Evolutionary conservation across 495 filamentous ascomycete species (phyloP), one percentile per base, ranked within the genome.

Genomic region (Aspergillus steynii): DNA sequence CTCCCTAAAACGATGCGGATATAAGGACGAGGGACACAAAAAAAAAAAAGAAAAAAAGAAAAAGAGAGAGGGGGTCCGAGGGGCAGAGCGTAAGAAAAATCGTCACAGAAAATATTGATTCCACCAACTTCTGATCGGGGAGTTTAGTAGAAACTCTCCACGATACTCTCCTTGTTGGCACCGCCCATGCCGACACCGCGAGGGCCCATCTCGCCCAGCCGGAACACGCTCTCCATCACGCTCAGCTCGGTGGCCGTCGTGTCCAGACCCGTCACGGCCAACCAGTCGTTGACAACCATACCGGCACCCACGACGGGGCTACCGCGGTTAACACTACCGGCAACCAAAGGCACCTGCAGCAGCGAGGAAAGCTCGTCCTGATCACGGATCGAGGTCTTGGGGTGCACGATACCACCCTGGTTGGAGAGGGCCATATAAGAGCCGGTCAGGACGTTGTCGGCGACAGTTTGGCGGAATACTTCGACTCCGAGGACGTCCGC

Each of bases 251-350:
- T 97, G 10, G 95, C 95, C 28, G 95, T 99, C 14, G 95, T 99
- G 71, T 98, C 96, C 50, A 97, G 78, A 9, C 95, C 92, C 3
- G 93, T 96, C n/a, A 99, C 91, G 8, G 95, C 96, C 77, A 98
- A 84, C 95, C 95, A 98, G 80, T 99, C 95, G 71, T 99, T 99
- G 58, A 99, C 95, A 9, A 99, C 95, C 91, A 98, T 96, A 28
- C 95, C 95, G 10, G 95, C 95, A 28, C 95, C 95, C 32, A 99
- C 92, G n/a, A 98, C 93, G 48, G 91, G 85, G 61, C 86, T 90
- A 37, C 95, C 96, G 59, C 95, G 85, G 77, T 99, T 99, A 26
- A 99, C 88, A 68, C 85, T 90, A 32, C 95, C 95, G 0, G 95
- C 95, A 2, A 99, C 95, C 2, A 99, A 85, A 9, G 95, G 95